A percentile compares a stretch with the other conserved stretches of the same genome.
Conservation (phyloP, 1,139 yeast genomes). For the Lodderomyces parapsilosis region DNA sequence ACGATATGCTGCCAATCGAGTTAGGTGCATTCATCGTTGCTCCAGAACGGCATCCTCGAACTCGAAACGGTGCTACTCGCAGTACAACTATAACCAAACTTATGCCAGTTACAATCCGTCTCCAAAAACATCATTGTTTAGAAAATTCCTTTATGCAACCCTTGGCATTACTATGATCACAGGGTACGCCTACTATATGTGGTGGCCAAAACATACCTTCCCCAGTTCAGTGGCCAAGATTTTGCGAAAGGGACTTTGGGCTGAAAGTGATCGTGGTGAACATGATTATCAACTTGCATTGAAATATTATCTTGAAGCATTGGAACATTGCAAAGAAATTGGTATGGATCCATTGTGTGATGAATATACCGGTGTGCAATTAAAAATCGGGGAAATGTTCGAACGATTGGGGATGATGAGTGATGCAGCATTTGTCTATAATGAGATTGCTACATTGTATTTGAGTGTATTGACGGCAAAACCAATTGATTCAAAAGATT, state of each 20-base stretch:
- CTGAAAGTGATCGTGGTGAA: constrained; percentile 73
- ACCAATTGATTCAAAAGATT: constrained; percentile 12
- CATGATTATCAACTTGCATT: constrained; percentile 66
- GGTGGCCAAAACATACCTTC: constrained; percentile 61
- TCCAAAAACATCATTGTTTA: constrained; percentile 18
- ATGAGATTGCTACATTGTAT: constrained; percentile 65
- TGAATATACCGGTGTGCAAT: constrained; percentile 72
- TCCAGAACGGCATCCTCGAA: not conserved
- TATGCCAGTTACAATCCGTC: constrained; percentile 12
- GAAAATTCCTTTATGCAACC: constrained; percentile 21
- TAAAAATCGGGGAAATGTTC: constrained; percentile 85
- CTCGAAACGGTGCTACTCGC: not conserved
- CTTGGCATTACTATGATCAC: constrained; percentile 32
- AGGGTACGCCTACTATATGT: constrained; percentile 46
- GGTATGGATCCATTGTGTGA: constrained; percentile 48
- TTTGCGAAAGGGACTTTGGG: constrained; percentile 76
- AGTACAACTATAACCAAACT: constrained; percentile 9
- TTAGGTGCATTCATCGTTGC: not conserved
- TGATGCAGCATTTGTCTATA: constrained; percentile 65
- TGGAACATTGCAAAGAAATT: constrained; percentile 41
- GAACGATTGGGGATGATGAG: constrained; percentile 59
- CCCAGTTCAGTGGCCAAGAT: constrained; percentile 62
- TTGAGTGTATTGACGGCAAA: constrained; percentile 52
- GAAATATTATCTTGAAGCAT: constrained; percentile 60
- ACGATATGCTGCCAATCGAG: not conserved